Percentiles rank a stretch among this genome's conserved stretches.
Evolutionary conservation across 768 basidiomycete genomes (phyloP).

Genomic region (Calocybe indica): DNA sequence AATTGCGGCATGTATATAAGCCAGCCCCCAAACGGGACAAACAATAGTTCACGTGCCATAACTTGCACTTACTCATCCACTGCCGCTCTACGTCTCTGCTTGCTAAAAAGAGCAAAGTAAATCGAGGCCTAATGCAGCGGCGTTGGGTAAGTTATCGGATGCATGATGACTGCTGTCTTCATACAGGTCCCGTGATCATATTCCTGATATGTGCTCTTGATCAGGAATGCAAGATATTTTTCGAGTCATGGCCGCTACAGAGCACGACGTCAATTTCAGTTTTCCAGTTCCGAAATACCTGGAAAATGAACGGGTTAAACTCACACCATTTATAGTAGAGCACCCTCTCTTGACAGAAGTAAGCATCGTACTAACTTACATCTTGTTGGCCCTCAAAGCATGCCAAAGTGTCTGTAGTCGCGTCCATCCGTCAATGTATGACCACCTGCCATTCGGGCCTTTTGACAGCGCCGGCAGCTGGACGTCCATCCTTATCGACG

Average conservation of each 20-base stretch:
- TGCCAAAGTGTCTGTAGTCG: conserved; percentile 29
- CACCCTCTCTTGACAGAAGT: background rate
- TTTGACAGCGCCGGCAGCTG: conserved; percentile 32
- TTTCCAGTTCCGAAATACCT: conserved; percentile 38
- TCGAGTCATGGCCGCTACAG: conserved; percentile 2
- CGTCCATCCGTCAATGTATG: conserved; percentile 34
- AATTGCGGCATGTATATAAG: no score
- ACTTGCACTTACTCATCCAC: no score
- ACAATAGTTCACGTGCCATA: no score
- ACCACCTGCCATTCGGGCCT: conserved; percentile 47
- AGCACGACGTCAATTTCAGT: conserved; percentile 43
- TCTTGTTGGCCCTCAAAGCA: conserved; percentile 37
- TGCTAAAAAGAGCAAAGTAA: no score
- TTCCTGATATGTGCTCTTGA: no score
- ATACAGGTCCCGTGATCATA: no score
- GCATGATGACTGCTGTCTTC: no score
- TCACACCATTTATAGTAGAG: conserved; percentile 46
- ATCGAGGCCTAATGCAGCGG: no score
- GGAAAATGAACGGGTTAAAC: conserved; percentile 40
- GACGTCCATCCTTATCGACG: conserved; percentile 24
- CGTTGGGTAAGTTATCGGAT: no score
- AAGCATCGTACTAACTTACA: background rate
- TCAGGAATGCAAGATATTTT: no score
- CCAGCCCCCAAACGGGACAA: no score
- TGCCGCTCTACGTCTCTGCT: no score